A percentile compares a stretch with the other conserved stretches of the same genome.
Evolutionary conservation across 192 early-diverging fungal species (phyloP).

Genomic region (Coemansia sp.): DNA sequence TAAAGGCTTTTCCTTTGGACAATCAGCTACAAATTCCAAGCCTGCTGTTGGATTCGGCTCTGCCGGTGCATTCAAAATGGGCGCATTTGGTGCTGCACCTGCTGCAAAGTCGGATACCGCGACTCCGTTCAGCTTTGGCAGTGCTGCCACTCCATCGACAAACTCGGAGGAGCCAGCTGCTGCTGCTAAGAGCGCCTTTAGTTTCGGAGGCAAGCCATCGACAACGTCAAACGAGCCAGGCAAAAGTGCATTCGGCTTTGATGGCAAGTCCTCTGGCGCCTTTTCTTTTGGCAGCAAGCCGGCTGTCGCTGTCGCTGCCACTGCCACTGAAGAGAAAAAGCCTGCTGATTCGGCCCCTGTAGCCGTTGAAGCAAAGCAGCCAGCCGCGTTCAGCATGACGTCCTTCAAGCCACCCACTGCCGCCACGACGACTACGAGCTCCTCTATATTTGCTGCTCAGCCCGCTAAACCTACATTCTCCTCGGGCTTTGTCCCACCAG

Average conservation of each 20-base stretch:
- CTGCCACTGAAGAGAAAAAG: background rate
- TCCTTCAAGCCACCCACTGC: slow-evolving; percentile 41
- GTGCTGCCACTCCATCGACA: background rate
- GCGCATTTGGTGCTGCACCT: background rate
- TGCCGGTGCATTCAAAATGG: background rate
- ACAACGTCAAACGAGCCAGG: background rate
- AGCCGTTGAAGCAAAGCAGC: background rate
- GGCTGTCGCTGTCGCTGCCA: background rate
- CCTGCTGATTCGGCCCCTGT: background rate
- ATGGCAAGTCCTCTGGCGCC: background rate
- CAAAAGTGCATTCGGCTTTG: background rate
- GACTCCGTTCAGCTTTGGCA: slow-evolving; percentile 23
- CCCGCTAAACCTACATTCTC: slow-evolving; percentile 16
- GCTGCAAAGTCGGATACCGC: background rate
- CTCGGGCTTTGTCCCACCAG: slow-evolving; percentile 24
- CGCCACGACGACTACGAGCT: background rate
- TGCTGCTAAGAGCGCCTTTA: background rate
- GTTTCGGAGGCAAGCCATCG: background rate
- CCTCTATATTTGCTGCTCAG: background rate
- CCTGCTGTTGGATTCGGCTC: slow-evolving; percentile 13
- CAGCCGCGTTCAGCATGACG: slow-evolving; percentile 25
- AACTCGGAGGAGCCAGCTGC: background rate
- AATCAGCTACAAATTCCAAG: slow-evolving; percentile 10
- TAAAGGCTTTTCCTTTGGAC: slow-evolving; percentile 43
- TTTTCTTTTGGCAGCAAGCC: slow-evolving; percentile 10